These are phyloP conservation scores for Wallacemonas sp. DNA, from an alignment of 208 protist genomes.

Conservation along the genomic window DNA sequence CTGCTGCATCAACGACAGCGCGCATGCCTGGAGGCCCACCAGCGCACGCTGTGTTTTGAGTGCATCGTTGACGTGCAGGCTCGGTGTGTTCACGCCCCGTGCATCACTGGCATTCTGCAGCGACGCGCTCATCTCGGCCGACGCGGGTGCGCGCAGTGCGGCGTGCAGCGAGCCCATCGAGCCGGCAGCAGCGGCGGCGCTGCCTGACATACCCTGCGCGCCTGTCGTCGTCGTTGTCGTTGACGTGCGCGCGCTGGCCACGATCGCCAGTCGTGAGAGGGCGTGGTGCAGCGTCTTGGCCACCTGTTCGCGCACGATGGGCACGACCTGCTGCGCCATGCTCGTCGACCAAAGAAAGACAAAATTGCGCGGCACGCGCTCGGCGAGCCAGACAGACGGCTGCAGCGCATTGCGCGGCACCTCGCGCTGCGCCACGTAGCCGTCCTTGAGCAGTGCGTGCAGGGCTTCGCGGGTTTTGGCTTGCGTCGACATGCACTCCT, in stretches of 20 bases:
- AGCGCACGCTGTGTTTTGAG: constrained; percentile 28
- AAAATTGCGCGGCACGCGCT: constrained; percentile 52
- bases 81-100: neutral
- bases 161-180: neutral
- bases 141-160: neutral
- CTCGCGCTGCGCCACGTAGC: constrained; percentile 68
- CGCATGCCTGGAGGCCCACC: constrained; percentile 60
- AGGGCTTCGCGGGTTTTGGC: constrained; percentile 59
- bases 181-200: neutral
- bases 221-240: neutral
- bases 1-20: constrained; percentile 60
- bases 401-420: constrained; percentile 41
- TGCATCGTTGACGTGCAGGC: constrained; percentile 8
- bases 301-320: constrained; percentile 41
- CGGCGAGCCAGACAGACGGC: constrained; percentile 16
- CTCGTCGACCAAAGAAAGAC: constrained; percentile 64
- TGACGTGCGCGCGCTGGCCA: neutral
- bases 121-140: neutral
- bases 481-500: constrained; percentile 76
- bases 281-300: constrained; percentile 44
- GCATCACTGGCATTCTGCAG: neutral
- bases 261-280: constrained; percentile 27
- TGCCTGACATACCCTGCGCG: neutral
- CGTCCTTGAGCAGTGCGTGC: constrained; percentile 76
- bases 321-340: constrained; percentile 35